Percentiles rank a stretch among this genome's conserved stretches.
phyloP scores from a whole-genome alignment of 768 basidiomycete species.

The Mycena albidolilacea region DNA sequence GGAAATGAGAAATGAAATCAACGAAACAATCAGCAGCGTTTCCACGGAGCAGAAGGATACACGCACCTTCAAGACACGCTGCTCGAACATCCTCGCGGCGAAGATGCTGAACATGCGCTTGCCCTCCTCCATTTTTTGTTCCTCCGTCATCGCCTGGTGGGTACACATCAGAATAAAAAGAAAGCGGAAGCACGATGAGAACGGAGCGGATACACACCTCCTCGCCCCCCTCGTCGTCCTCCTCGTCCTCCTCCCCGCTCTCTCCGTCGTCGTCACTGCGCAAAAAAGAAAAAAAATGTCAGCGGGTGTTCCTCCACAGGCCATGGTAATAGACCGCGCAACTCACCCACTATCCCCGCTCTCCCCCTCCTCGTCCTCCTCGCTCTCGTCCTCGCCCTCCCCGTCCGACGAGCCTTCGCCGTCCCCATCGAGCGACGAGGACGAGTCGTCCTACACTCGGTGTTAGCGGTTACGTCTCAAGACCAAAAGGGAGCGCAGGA shows the following conservation, averaged over 20 bases:
- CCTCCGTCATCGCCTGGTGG: conserved; percentile 87
- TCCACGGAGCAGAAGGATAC: not conserved
- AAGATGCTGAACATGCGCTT: conserved; percentile 99
- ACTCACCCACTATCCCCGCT: conserved; percentile 51
- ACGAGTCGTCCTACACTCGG: conserved; percentile 58
- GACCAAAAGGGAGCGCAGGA: not conserved
- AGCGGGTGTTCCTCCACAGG: not conserved
- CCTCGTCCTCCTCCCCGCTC: conserved; percentile 38
- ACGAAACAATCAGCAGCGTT: no score
- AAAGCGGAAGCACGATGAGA: not conserved
- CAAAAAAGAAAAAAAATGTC: conserved; percentile 27
- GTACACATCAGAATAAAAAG: conserved; percentile 23
- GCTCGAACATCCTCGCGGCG: conserved; percentile 99
- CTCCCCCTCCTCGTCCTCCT: conserved; percentile 76
- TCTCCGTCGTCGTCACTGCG: conserved; percentile 63
- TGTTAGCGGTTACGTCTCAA: conserved; percentile 52
- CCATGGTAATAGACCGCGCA: conserved; percentile 27
- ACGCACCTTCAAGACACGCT: conserved; percentile 87
- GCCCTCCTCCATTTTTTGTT: conserved; percentile 98
- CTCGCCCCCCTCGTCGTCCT: conserved; percentile 52
- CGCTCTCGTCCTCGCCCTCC: conserved; percentile 74
- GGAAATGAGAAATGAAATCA: no score
- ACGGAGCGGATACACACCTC: conserved; percentile 52
- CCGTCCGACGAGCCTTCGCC: conserved; percentile 75
- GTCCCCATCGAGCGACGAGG: conserved; percentile 69